These are phyloP conservation scores for Crithidia fasciculata DNA, from an alignment of 208 protist species.

Conservation along the genomic window DNA sequence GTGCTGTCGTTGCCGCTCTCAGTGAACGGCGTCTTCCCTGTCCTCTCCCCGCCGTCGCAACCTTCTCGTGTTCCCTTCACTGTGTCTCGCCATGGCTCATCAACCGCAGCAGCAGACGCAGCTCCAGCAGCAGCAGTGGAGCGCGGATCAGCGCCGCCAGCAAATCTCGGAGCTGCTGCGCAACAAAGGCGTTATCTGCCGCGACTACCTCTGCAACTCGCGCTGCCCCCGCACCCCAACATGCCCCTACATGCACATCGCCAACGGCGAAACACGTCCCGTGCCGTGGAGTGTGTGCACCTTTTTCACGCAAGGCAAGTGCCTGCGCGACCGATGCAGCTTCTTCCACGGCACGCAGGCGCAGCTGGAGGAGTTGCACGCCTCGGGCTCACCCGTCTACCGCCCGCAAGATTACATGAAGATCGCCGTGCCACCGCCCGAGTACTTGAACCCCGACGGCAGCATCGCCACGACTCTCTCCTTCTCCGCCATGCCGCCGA, in stretches of 20 bases:
- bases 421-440: conserved; percentile 52
- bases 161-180: conserved; percentile 64
- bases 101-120: conserved; percentile 8
- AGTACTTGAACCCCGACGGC: conserved; percentile 46
- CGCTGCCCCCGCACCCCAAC: conserved; percentile 42
- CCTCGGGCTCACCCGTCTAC: conserved; percentile 47
- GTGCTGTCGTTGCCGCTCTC: too few relatives aligned
- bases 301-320: conserved; percentile 72
- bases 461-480: conserved; percentile 32
- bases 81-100: background rate
- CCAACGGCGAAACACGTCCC: conserved; percentile 55
- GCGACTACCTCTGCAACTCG: conserved; percentile 47
- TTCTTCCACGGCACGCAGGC: conserved; percentile 80
- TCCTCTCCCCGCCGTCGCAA: background rate
- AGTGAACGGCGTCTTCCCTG: too few relatives aligned
- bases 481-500: conserved; percentile 1
- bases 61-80: background rate
- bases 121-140: conserved; percentile 23
- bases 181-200: conserved; percentile 82
- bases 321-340: conserved; percentile 68
- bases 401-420: conserved; percentile 77
- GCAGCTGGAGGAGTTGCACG: conserved; percentile 63
- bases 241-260: conserved; percentile 84
- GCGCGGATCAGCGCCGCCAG: conserved; percentile 38
- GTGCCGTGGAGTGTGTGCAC: conserved; percentile 71